A percentile compares a stretch with the other conserved stretches of the same genome.
Conservation (phyloP, 2,329 filamentous ascomycete genomes). For the Anthostomella pinea region DNA sequence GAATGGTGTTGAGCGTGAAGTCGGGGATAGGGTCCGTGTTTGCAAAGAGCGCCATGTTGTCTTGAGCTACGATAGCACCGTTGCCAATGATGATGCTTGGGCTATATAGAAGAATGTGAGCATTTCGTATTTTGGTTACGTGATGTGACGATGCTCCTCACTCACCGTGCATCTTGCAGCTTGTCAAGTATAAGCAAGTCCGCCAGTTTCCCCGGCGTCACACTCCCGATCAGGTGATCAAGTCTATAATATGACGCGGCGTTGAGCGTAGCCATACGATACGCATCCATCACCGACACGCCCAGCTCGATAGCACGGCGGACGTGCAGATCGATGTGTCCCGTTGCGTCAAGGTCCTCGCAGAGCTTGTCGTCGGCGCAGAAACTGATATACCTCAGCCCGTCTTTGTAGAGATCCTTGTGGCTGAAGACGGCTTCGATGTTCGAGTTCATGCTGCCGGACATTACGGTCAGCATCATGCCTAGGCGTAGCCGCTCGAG, state of each 20-base stretch:
- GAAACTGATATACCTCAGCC: constrained; percentile 18
- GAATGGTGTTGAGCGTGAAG: constrained; percentile 19
- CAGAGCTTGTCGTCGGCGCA: constrained; percentile 22
- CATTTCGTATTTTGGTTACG: background rate
- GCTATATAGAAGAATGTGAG: too few species aligned
- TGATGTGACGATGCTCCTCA: too few species aligned
- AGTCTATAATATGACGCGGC: constrained; percentile 20
- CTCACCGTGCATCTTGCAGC: constrained; percentile 14
- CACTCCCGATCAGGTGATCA: constrained; percentile 20
- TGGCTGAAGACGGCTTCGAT: constrained; percentile 19
- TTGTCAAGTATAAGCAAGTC: constrained; percentile 17
- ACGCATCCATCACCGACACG: constrained; percentile 12
- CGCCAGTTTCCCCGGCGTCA: constrained; percentile 20
- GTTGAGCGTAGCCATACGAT: constrained; percentile 22
- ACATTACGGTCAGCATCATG: constrained; percentile 25
- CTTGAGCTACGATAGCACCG: constrained; percentile 16
- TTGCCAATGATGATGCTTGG: constrained; percentile 20
- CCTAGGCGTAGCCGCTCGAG: constrained; percentile 20
- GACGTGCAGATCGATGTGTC: constrained; percentile 21
- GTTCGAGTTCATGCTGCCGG: constrained; percentile 24
- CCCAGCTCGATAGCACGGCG: constrained; percentile 18
- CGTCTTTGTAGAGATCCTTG: constrained; percentile 14
- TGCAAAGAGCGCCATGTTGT: constrained; percentile 18
- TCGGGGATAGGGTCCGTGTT: constrained; percentile 18
- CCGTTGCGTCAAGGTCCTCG: constrained; percentile 18